Percentiles rank a stretch among this genome's conserved stretches.
phyloP scores from a whole-genome alignment of 2,329 filamentous ascomycete genomes.

The Volutella citrinella region DNA sequence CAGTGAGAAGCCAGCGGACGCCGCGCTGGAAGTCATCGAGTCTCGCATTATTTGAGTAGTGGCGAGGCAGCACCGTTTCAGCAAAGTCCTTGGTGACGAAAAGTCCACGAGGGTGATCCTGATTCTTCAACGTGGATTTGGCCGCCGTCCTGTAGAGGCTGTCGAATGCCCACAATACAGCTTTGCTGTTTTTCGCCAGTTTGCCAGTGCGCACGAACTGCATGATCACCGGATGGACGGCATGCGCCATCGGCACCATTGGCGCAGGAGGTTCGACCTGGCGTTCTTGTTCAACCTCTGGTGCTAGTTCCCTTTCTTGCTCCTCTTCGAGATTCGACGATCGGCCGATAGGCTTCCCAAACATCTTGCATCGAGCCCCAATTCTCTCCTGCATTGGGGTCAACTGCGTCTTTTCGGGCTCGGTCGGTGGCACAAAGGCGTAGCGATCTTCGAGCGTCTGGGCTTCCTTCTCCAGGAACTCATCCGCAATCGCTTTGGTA shows the following conservation, averaged over 20 bases:
- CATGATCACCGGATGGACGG: constrained; percentile 40
- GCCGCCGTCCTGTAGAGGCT: constrained; percentile 11
- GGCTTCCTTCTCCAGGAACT: constrained; percentile 55
- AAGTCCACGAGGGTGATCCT: constrained; percentile 9
- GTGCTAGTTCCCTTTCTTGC: constrained; percentile 65
- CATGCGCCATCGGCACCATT: constrained; percentile 35
- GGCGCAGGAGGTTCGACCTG: constrained; percentile 47
- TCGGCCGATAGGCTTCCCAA: constrained; percentile 7
- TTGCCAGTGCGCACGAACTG: constrained; percentile 5
- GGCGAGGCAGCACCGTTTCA: constrained; percentile 8
- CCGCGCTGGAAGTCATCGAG: constrained; percentile 20
- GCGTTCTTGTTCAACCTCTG: constrained; percentile 60
- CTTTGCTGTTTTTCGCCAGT: background rate
- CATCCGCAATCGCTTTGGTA: constrained; percentile 6
- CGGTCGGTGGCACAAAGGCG: no score
- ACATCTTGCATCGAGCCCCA: constrained; percentile 2
- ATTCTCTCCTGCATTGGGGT: background rate
- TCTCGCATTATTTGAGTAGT: no score
- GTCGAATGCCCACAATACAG: constrained; percentile 16
- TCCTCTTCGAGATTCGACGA: constrained; percentile 52
- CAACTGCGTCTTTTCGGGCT: constrained; percentile 22
- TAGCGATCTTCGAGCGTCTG: constrained; percentile 53
- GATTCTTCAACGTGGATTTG: constrained; percentile 4
- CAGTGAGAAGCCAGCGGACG: constrained; percentile 21
- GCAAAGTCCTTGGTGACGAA: constrained; percentile 19